Evolutionary conservation across 2,329 filamentous ascomycete species (phyloP).

Genomic region (Ambrosiella cleistominuta): DNA sequence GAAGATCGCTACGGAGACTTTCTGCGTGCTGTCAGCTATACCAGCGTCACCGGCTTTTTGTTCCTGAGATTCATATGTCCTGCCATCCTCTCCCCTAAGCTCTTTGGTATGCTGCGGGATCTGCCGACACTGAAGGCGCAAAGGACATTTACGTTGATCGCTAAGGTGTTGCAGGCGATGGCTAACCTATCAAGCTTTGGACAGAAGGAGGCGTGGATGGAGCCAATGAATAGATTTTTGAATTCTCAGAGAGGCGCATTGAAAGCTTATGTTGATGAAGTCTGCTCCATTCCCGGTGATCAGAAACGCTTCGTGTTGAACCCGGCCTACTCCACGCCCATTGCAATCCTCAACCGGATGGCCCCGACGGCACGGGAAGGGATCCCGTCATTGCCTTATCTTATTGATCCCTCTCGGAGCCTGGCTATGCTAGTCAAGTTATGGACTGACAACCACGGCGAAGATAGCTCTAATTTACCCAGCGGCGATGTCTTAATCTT

Average conservation of each 20-base stretch:
- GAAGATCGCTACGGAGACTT: constrained; percentile 93
- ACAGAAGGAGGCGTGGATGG: constrained; percentile 96
- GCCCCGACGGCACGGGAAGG: constrained; percentile 72
- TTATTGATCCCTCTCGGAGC: constrained; percentile 76
- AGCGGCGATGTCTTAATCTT: constrained; percentile 38
- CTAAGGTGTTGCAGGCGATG: constrained; percentile 78
- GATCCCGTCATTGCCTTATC: constrained; percentile 79
- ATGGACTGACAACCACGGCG: constrained; percentile 45
- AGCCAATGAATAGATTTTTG: constrained; percentile 88
- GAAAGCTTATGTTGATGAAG: constrained; percentile 69
- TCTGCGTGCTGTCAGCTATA: constrained; percentile 74
- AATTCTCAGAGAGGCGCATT: constrained; percentile 58
- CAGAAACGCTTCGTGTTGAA: constrained; percentile 33
- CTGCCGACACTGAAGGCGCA: constrained; percentile 70
- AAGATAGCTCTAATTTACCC: constrained; percentile 18
- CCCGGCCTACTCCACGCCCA: constrained; percentile 69
- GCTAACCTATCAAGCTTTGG: constrained; percentile 85
- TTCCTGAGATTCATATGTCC: constrained; percentile 93
- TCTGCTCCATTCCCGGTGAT: constrained; percentile 68
- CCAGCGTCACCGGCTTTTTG: constrained; percentile 84
- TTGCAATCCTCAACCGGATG: constrained; percentile 72
- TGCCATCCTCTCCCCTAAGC: constrained; percentile 85
- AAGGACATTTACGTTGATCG: constrained; percentile 76
- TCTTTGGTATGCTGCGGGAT: constrained; percentile 71
- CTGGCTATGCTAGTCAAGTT: constrained; percentile 69